Evolutionary conservation across 306 rosid species (phyloP).

Genomic region (Gillenia trifoliata): DNA sequence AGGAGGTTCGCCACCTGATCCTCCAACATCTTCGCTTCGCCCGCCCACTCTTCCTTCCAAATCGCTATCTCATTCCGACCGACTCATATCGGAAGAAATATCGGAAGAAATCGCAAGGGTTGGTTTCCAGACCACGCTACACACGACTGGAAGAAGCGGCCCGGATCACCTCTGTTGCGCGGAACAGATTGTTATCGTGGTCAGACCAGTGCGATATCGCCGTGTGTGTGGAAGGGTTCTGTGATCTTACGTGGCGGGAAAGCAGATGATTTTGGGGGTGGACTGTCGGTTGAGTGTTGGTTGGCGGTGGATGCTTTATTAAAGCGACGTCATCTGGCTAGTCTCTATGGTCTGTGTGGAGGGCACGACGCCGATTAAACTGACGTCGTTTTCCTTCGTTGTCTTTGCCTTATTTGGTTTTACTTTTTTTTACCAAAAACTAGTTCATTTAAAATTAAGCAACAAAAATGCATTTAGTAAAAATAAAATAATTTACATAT

Average conservation of each 20-base stretch:
- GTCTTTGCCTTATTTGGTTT: no score
- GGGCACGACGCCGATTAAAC: no score
- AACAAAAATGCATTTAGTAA: no score
- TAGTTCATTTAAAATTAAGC: no score
- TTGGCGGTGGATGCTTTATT: background rate
- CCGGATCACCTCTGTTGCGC: background rate
- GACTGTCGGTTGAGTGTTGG: constrained; percentile 4
- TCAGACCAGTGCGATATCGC: background rate
- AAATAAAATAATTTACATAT: no score
- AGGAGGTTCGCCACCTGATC: constrained; percentile 95
- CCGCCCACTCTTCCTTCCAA: background rate
- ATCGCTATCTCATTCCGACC: constrained; percentile 26
- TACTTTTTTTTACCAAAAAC: no score
- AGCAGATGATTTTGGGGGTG: no score
- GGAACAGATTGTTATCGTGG: background rate
- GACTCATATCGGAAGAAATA: background rate
- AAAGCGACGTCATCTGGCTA: background rate
- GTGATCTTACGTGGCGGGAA: background rate
- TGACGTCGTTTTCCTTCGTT: no score
- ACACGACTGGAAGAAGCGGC: background rate
- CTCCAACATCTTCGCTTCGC: constrained; percentile 65
- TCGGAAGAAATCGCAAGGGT: background rate
- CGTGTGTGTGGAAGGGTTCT: background rate
- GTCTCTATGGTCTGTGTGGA: background rate
- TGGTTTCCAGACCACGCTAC: background rate